These are phyloP conservation scores for Trichaptum fuscoviolaceum DNA, from an alignment of 768 basidiomycete genomes.

Conservation along the genomic window DNA sequence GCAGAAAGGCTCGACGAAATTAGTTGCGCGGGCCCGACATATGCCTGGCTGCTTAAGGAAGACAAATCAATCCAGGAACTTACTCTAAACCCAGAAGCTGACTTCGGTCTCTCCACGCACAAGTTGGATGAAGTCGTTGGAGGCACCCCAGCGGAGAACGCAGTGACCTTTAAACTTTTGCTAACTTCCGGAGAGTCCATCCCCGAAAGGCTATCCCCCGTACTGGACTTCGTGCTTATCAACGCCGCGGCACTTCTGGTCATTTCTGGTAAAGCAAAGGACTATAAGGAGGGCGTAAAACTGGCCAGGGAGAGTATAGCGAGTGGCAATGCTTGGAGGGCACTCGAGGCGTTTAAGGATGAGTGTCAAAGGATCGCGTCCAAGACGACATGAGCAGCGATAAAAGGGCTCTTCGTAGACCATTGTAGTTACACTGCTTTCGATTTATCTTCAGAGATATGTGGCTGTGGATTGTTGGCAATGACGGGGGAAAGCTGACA, in stretches of 20 bases:
- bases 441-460: neutral
- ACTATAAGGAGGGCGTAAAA: conserved; percentile 65
- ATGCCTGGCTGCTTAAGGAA: conserved; percentile 69
- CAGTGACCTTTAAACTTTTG: conserved; percentile 60
- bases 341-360: conserved; percentile 40
- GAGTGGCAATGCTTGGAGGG: conserved; percentile 57
- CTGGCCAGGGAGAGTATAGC: conserved; percentile 58
- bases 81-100: conserved; percentile 52
- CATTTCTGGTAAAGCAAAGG: conserved; percentile 68
- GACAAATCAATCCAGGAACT: conserved; percentile 60
- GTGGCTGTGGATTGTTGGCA: neutral
- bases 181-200: conserved; percentile 52
- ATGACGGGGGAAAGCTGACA: neutral
- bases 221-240: conserved; percentile 83
- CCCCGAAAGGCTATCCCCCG: conserved; percentile 52
- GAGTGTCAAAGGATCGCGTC: neutral
- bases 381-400: neutral
- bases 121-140: conserved; percentile 67
- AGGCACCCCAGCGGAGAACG: conserved; percentile 75
- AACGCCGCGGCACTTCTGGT: conserved; percentile 88
- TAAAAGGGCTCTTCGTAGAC: neutral
- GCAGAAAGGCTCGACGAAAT: conserved; percentile 92
- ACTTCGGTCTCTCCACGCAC: conserved; percentile 75
- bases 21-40: conserved; percentile 86
- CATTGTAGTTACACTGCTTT: neutral